These are phyloP conservation scores for Eucalyptus pumila DNA, from an alignment of 345 rosid species.

Conservation along the genomic window DNA sequence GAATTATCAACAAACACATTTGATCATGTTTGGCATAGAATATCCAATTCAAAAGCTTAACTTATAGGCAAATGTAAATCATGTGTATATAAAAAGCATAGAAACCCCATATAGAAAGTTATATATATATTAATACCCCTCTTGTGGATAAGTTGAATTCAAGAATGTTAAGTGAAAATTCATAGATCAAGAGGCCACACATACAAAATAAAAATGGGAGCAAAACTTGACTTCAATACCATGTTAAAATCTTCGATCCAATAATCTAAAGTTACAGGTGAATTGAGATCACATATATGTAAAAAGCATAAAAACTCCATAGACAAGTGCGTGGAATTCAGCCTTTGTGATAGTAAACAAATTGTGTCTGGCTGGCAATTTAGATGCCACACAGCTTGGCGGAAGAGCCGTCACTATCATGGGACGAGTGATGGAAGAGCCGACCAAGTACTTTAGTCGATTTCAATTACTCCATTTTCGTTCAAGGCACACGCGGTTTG, in stretches of 20 bases:
- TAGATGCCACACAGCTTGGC: neutral
- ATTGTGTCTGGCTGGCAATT: neutral
- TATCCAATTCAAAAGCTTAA: neutral
- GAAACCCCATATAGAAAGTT: neutral
- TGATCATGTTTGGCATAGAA: neutral
- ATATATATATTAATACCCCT: neutral
- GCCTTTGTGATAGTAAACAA: neutral
- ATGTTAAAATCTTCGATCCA: accelerated
- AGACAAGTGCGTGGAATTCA: accelerated
- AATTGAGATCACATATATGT: no score
- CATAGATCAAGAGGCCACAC: neutral
- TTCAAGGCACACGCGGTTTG: neutral
- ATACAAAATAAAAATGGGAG: neutral
- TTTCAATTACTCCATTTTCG: neutral
- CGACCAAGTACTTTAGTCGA: neutral
- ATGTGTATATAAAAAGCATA: neutral
- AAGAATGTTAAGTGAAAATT: neutral
- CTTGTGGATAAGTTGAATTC: neutral
- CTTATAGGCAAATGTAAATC: neutral
- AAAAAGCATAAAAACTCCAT: neutral
- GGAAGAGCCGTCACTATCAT: neutral
- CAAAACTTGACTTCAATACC: accelerated
- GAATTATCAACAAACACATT: neutral
- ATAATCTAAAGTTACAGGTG: accelerated
- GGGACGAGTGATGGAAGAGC: neutral